phyloP scores from a whole-genome alignment of 129 eudicot species.

The Cynara cardunculus region DNA sequence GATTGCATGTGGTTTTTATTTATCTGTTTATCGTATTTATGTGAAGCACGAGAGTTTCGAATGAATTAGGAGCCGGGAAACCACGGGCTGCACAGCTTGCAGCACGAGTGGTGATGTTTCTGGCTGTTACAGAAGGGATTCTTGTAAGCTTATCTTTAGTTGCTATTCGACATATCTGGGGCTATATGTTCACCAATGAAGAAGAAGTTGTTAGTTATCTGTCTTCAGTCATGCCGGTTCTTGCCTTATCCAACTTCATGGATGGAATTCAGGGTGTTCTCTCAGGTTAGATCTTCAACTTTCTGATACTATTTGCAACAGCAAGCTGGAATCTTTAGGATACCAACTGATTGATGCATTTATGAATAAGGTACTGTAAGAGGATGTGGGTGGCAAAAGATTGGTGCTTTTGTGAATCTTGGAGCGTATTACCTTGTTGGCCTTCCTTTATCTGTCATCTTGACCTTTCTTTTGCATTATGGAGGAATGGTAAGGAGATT shows the following conservation, averaged over 20 bases:
- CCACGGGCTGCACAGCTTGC: conserved; percentile 37
- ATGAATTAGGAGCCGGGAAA: conserved; percentile 51
- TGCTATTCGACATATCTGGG: conserved; percentile 25
- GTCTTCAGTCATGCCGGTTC: conserved; percentile 33
- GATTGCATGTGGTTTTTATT: background rate
- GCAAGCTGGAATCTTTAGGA: background rate
- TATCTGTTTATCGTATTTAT: background rate
- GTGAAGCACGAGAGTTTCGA: conserved; percentile 48
- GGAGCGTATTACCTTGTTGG: conserved; percentile 49
- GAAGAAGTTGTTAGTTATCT: conserved; percentile 38
- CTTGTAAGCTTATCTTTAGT: conserved; percentile 22
- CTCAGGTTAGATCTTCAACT: conserved; percentile 32
- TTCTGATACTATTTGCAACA: background rate
- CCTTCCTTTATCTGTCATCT: conserved; percentile 35
- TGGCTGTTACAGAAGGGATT: conserved; percentile 35
- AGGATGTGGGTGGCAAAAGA: conserved; percentile 64
- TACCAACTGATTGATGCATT: background rate
- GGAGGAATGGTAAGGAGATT: conserved; percentile 36
- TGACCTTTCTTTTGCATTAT: conserved; percentile 38
- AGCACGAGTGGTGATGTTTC: conserved; percentile 26
- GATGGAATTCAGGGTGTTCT: conserved; percentile 48
- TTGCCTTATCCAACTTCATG: conserved; percentile 42
- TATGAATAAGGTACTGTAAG: conserved; percentile 35
- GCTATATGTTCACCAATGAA: conserved; percentile 42
- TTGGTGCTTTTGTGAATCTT: conserved; percentile 47